phyloP scores from a whole-genome alignment of 1,284 basidiomycete genomes.

The Puccinia hordei region DNA sequence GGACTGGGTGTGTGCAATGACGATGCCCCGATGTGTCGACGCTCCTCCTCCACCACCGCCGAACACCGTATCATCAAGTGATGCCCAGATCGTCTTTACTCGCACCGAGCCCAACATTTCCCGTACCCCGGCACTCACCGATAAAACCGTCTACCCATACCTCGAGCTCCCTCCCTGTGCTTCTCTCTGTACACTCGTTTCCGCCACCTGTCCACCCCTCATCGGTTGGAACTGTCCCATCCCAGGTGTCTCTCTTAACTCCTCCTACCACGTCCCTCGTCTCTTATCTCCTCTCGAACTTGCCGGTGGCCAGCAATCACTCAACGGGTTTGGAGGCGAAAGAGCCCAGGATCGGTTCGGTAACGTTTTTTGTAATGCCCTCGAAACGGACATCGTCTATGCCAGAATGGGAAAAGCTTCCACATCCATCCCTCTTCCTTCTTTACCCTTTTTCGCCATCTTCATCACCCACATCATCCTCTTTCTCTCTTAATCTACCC shows the following conservation, averaged over 20 bases:
- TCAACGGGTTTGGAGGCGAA: neutral
- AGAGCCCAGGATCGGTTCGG: conserved; percentile 52
- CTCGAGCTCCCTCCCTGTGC: conserved; percentile 56
- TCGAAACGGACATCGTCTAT: conserved; percentile 46
- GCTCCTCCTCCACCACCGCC: neutral
- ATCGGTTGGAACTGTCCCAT: conserved; percentile 55
- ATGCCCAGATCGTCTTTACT: conserved; percentile 27
- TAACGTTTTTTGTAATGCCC: conserved; percentile 53
- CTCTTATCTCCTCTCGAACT: conserved; percentile 30
- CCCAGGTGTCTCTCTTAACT: conserved; percentile 23
- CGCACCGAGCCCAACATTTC: conserved; percentile 51
- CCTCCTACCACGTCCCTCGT: conserved; percentile 40
- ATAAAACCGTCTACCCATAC: conserved; percentile 54
- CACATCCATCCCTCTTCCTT: neutral
- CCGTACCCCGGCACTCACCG: conserved; percentile 50
- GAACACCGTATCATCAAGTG: conserved; percentile 14
- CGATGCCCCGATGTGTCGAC: conserved; percentile 61
- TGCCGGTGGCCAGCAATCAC: conserved; percentile 44
- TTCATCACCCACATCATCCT: neutral
- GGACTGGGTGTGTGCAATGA: conserved; percentile 60
- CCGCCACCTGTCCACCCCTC: conserved; percentile 56
- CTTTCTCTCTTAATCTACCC: too few relatives aligned
- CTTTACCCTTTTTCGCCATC: neutral
- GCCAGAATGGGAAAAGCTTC: conserved; percentile 5
- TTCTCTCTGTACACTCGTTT: conserved; percentile 54